Conservation (phyloP, 2,329 filamentous ascomycete genomes). For the Fulvia fulva region DNA sequence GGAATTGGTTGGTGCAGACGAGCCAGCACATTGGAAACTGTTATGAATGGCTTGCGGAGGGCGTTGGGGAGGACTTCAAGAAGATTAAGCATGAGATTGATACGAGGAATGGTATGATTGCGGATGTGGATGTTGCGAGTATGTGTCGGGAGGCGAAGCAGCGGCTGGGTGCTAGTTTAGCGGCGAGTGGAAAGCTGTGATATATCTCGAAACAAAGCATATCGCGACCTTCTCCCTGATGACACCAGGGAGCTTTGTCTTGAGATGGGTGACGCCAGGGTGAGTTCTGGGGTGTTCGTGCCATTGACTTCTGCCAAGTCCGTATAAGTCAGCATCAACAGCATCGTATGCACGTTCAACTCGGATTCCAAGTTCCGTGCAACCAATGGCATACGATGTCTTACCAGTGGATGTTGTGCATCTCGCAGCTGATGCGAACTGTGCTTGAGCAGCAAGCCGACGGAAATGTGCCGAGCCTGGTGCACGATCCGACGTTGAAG, state of each 20-base stretch:
- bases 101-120: conserved; percentile 19
- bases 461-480: background rate
- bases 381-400: background rate
- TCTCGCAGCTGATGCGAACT: background rate
- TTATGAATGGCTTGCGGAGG: conserved; percentile 35
- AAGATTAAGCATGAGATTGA: conserved; percentile 25
- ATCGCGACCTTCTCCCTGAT: background rate
- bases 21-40: conserved; percentile 39
- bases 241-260: background rate
- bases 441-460: background rate
- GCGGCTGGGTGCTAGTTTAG: conserved; percentile 12
- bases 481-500: background rate
- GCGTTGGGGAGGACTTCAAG: conserved; percentile 18
- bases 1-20: conserved; percentile 43
- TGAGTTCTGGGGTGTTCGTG: background rate
- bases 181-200: background rate
- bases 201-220: background rate
- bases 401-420: too few species aligned
- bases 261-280: background rate
- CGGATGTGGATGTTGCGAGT: conserved; percentile 21
- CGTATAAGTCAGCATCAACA: background rate
- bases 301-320: background rate
- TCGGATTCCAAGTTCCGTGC: background rate
- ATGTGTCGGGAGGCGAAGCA: conserved; percentile 21
- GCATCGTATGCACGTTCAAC: background rate